Conservation (phyloP, 352 stramenopile genomes). For the Pythium angustatum region DNA sequence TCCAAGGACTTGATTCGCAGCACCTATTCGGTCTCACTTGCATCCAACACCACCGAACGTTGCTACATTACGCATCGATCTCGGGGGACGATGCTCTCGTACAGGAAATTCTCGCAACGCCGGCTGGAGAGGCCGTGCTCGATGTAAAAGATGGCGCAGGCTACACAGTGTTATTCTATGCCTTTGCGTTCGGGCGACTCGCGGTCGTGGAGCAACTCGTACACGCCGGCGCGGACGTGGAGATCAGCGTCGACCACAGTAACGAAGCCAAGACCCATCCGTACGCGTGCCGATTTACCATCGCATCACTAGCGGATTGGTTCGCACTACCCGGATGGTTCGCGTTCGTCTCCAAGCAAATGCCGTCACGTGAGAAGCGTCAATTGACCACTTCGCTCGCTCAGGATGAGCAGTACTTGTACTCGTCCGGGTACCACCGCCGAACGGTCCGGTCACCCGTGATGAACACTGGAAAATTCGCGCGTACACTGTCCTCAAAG, state of each 20-base stretch:
- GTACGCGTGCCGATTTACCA: conserved; percentile 48
- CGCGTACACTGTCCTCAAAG: background rate
- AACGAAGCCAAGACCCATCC: conserved; percentile 44
- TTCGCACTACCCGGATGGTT: conserved; percentile 69
- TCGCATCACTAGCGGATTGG: conserved; percentile 47
- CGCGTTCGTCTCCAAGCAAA: conserved; percentile 32
- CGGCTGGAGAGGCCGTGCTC: conserved; percentile 11
- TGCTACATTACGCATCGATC: conserved; percentile 55
- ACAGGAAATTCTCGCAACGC: conserved; percentile 19
- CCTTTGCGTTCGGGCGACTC: conserved; percentile 52
- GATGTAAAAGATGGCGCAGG: conserved; percentile 40
- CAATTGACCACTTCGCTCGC: conserved; percentile 27
- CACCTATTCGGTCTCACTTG: conserved; percentile 29
- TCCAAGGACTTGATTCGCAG: conserved; percentile 13
- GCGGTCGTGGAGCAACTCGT: conserved; percentile 34
- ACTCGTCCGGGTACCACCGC: conserved; percentile 46
- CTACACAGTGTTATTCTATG: conserved; percentile 58
- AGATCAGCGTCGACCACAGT: conserved; percentile 45
- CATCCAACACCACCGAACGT: conserved; percentile 26
- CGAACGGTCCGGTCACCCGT: conserved; percentile 25
- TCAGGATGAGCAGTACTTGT: conserved; percentile 41
- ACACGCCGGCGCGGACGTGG: conserved; percentile 36
- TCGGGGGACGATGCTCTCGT: conserved; percentile 42
- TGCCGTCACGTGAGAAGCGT: conserved; percentile 32
- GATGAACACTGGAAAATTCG: background rate